phyloP scores from a whole-genome alignment of 2,329 filamentous ascomycete genomes.

The Pestalotiopsis sp. region DNA sequence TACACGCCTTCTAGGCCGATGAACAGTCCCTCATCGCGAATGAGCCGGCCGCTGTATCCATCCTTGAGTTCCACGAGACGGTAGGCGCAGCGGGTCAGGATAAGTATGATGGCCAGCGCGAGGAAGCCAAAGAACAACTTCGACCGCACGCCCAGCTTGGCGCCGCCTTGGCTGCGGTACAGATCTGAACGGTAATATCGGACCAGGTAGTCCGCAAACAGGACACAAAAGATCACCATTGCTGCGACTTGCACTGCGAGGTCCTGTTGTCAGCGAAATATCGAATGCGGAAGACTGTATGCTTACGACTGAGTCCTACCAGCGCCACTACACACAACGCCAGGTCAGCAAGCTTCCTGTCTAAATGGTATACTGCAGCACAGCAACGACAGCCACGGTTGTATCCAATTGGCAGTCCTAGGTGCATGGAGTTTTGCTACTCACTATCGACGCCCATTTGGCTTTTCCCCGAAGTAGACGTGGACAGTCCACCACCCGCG shows the following conservation, averaged over 20 bases:
- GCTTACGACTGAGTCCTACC: slow-evolving; percentile 53
- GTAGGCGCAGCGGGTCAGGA: slow-evolving; percentile 61
- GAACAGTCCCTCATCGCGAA: slow-evolving; percentile 49
- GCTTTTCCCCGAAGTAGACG: slow-evolving; percentile 46
- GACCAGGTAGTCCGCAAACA: slow-evolving; percentile 47
- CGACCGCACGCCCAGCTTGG: slow-evolving; percentile 32
- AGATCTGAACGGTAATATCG: slow-evolving; percentile 25
- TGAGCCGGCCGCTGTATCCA: slow-evolving; percentile 56
- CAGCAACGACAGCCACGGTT: too few species aligned
- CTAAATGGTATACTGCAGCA: too few species aligned
- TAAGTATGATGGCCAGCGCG: slow-evolving; percentile 53
- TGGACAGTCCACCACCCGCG: slow-evolving; percentile 44
- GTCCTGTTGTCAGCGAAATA: neutral
- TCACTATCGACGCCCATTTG: slow-evolving; percentile 45
- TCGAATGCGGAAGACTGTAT: neutral
- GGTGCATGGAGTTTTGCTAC: neutral
- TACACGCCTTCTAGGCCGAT: slow-evolving; percentile 49
- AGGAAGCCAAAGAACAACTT: slow-evolving; percentile 55
- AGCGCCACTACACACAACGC: slow-evolving; percentile 40
- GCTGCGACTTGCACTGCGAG: slow-evolving; percentile 54
- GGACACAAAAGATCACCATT: slow-evolving; percentile 53
- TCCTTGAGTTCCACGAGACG: slow-evolving; percentile 61
- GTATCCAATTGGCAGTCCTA: too few species aligned
- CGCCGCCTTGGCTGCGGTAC: neutral
- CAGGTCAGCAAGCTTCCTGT: neutral